Conservation (phyloP, 768 basidiomycete genomes). For the Boletus sensibilis region DNA sequence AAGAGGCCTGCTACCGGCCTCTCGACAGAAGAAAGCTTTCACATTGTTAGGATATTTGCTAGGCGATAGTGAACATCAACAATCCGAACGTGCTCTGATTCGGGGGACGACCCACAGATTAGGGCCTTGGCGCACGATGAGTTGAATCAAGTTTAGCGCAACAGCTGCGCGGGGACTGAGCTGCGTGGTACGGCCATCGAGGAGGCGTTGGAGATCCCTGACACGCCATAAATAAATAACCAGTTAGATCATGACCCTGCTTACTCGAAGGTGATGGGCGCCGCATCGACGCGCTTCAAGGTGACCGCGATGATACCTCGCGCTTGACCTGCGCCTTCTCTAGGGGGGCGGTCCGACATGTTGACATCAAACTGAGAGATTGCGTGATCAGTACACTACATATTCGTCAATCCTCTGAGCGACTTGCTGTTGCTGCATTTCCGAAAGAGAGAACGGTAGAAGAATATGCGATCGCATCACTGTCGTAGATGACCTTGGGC, state of each 20-base stretch:
- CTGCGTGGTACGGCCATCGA: slow-evolving; percentile 25
- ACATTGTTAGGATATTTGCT: slow-evolving; percentile 48
- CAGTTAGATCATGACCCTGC: neutral
- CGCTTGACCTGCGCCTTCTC: slow-evolving; percentile 6
- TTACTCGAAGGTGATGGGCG: slow-evolving; percentile 38
- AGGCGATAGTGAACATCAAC: neutral
- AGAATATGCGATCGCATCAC: slow-evolving; percentile 42
- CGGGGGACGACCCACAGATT: slow-evolving; percentile 40
- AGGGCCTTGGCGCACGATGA: slow-evolving; percentile 47
- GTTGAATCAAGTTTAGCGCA: slow-evolving; percentile 47
- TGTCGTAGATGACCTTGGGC: slow-evolving; percentile 48
- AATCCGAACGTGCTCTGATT: neutral
- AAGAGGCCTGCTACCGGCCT: slow-evolving; percentile 26
- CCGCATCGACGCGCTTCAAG: slow-evolving; percentile 40
- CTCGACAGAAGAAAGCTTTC: slow-evolving; percentile 42
- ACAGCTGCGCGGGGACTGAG: slow-evolving; percentile 30
- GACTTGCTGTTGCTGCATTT: slow-evolving; percentile 31
- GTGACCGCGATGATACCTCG: slow-evolving; percentile 34
- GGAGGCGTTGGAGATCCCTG: slow-evolving; percentile 27
- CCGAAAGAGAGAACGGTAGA: slow-evolving; percentile 33
- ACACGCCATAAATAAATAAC: neutral
- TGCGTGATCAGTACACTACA: neutral
- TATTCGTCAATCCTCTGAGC: neutral
- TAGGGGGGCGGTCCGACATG: slow-evolving; percentile 29
- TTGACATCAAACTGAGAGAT: slow-evolving; percentile 36